phyloP scores from a whole-genome alignment of 2,329 filamentous ascomycete genomes.

The Microascus cirrosus region DNA sequence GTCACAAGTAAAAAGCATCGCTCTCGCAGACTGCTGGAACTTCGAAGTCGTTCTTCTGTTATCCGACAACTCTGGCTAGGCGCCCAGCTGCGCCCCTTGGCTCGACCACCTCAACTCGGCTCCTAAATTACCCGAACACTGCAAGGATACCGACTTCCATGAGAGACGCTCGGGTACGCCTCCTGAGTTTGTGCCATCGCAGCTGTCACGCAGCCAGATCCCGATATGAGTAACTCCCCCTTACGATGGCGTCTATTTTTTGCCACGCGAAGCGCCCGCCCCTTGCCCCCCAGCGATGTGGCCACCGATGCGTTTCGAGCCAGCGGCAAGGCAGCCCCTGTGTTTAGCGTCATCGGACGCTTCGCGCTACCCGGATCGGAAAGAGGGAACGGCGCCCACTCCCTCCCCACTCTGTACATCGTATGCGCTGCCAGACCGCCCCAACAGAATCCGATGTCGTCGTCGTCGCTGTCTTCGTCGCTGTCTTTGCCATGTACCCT shows the following conservation, averaged over 20 bases:
- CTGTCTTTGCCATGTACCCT: not conserved
- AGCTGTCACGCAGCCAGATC: not conserved
- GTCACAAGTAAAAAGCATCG: too few species aligned
- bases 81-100: too few species aligned
- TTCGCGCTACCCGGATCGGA: not conserved
- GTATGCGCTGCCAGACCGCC: not conserved
- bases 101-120: too few species aligned
- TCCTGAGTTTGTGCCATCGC: not conserved
- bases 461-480: not conserved
- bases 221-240: not conserved
- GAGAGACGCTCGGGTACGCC: too few species aligned
- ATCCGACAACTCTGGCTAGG: too few species aligned
- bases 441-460: not conserved
- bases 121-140: too few species aligned
- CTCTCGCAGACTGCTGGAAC: too few species aligned
- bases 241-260: not conserved
- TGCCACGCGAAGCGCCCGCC: not conserved
- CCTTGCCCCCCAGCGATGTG: not conserved
- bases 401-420: not conserved
- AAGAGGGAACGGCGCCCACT: not conserved
- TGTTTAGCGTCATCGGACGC: not conserved
- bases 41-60: too few species aligned
- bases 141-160: too few species aligned
- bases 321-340: not conserved
- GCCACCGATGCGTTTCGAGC: not conserved